Evolutionary conservation across 441 rosid genomes (phyloP), one percentile per base, ranked within the genome.

Genomic region (Codiaeum variegatum): DNA sequence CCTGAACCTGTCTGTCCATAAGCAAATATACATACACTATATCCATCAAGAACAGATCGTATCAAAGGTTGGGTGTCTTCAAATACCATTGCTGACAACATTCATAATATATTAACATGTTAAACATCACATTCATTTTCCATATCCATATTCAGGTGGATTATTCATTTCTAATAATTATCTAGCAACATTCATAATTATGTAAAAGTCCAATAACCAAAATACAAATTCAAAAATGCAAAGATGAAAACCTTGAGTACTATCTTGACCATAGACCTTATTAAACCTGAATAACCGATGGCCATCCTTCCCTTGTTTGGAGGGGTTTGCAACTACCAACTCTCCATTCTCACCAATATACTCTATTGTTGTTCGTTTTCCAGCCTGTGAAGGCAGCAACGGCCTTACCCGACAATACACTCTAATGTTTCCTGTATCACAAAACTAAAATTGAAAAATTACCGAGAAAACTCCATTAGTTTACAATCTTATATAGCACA

Each of bases 1-100:
- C 98, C 98, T 1, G 98, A 93, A 24, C 98, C 98, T 52, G 96
- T 93, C 84, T 94, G 98, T 55, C 98, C 98, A 79, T 94, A 94
- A 29, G 98, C 98, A 81, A 94, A 92, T 78, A 94, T 92, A 62
- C 98, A 94, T 26, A 94, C 96, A 75, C 87, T 92, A 80, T 86
- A 92, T 23, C 98, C 98, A 72, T 94, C 98, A 52, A 92, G 88
- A 62, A 92, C 92, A 16, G 90, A 92, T 32, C 93, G 91, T 75
- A 94, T 91, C 78, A 94, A 80, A 19, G 96, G 98, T 69, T 78
- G 91, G 51, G 99, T 90, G 78, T 96, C 99, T 80, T 88, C 71
- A 80, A 87, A 96, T 73, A 93, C 97, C 76, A 91, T 97, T 85
- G 84, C 99, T 96, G 83, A 42, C 75, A 69, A 62, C 36, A 63